phyloP scores from a whole-genome alignment of 768 basidiomycete species.

The Hirschioporus abietinus region DNA sequence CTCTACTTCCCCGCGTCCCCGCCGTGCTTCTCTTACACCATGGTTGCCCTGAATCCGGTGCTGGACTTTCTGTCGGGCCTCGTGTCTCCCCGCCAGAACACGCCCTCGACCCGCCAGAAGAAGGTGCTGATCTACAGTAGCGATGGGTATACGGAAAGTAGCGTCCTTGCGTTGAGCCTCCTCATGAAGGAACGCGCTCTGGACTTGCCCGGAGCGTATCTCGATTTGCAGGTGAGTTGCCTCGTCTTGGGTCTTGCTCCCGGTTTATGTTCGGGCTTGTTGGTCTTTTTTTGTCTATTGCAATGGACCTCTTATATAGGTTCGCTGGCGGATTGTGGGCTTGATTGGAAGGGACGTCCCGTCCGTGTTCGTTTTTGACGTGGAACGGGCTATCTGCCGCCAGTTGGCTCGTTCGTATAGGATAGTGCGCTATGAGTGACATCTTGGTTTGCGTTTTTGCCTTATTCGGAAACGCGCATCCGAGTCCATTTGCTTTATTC shows the following conservation, averaged over 20 bases:
- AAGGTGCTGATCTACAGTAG: constrained; percentile 78
- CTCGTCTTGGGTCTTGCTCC: background rate
- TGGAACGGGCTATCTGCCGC: background rate
- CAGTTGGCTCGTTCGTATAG: constrained; percentile 1
- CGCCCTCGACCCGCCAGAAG: constrained; percentile 50
- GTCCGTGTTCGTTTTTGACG: background rate
- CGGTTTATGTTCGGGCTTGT: too few species aligned
- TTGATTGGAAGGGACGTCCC: too few species aligned
- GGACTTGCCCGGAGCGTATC: constrained; percentile 82
- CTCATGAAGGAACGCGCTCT: constrained; percentile 73
- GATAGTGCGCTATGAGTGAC: background rate
- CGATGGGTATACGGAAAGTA: constrained; percentile 92
- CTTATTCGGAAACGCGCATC: background rate
- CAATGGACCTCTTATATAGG: too few species aligned
- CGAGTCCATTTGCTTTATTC: background rate
- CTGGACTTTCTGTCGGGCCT: constrained; percentile 50
- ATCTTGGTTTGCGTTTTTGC: background rate
- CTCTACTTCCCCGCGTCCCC: constrained; percentile 72
- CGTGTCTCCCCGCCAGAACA: constrained; percentile 15
- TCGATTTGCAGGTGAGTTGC: constrained; percentile 65
- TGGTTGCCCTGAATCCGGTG: constrained; percentile 56
- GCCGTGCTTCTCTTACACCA: constrained; percentile 43
- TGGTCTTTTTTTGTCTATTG: background rate
- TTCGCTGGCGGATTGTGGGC: background rate
- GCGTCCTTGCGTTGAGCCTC: constrained; percentile 78